A percentile compares a stretch with the other conserved stretches of the same genome.
Conservation (phyloP, 2,329 filamentous ascomycete species). For the Sporothrix variecibatus region DNA sequence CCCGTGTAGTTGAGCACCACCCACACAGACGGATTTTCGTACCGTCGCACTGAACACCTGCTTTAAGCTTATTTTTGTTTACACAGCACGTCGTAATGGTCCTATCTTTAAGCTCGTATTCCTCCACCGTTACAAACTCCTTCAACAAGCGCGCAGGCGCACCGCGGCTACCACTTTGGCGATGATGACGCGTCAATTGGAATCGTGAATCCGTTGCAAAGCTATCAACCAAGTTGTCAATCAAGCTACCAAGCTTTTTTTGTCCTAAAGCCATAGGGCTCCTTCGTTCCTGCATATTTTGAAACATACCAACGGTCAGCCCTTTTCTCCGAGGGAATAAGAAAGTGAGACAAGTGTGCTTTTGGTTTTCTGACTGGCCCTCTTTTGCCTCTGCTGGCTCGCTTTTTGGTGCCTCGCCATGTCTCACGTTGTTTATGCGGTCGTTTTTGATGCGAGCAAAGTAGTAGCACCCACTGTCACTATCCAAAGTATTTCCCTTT, state of each 20-base stretch:
- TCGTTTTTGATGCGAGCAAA: neutral
- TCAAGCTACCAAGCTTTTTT: neutral
- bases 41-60: neutral
- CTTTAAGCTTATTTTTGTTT: no score
- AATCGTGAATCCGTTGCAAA: no score
- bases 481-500: constrained; percentile 3
- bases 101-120: no score
- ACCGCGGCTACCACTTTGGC: neutral
- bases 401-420: neutral
- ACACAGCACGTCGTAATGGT: no score
- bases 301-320: neutral
- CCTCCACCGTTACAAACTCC: no score
- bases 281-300: neutral
- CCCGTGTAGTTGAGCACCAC: no score
- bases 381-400: neutral
- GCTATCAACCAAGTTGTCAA: no score
- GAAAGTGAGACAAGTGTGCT: constrained; percentile 1
- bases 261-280: no score
- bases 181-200: neutral
- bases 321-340: no score
- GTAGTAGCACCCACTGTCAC: neutral
- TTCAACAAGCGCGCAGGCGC: no score
- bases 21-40: neutral
- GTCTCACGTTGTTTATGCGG: constrained; percentile 1
- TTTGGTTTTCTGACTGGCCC: neutral